Percentiles rank a stretch among this genome's conserved stretches.
phyloP scores from a whole-genome alignment of 106 monocot species.

The Dendrobium officinale region DNA sequence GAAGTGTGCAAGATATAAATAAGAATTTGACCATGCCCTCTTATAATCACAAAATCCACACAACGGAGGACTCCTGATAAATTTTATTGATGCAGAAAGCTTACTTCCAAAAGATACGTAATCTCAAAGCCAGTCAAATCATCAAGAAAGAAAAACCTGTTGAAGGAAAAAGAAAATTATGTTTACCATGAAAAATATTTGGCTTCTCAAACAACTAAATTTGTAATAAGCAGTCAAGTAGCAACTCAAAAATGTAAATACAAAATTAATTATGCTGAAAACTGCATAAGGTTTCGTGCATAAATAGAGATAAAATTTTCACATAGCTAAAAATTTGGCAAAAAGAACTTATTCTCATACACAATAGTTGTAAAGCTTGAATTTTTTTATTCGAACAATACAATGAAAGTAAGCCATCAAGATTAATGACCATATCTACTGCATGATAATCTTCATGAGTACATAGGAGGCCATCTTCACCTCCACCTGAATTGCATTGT shows the following conservation, averaged over 20 bases:
- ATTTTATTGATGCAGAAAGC: background rate
- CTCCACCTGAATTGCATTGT: too few species aligned
- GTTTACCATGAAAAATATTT: background rate
- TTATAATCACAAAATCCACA: background rate
- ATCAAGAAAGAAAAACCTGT: conserved; percentile 98
- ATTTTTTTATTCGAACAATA: too few species aligned
- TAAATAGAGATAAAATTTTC: background rate
- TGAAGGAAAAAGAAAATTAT: background rate
- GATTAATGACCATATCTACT: too few species aligned
- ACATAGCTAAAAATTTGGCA: background rate
- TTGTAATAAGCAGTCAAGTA: background rate
- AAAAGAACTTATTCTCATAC: background rate
- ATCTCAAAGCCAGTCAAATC: conserved; percentile 39
- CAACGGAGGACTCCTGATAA: background rate
- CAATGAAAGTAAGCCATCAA: too few species aligned
- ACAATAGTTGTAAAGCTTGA: background rate
- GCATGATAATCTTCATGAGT: too few species aligned
- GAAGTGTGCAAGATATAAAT: background rate
- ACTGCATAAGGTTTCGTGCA: background rate
- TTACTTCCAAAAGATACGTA: conserved; percentile 25
- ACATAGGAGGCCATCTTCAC: too few species aligned
- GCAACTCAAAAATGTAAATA: background rate
- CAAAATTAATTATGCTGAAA: background rate
- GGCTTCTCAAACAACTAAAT: background rate
- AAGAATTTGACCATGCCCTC: background rate